Evolutionary conservation across 139 green algal genomes (phyloP).

Genomic region (Astrephomene gubernaculifera): DNA sequence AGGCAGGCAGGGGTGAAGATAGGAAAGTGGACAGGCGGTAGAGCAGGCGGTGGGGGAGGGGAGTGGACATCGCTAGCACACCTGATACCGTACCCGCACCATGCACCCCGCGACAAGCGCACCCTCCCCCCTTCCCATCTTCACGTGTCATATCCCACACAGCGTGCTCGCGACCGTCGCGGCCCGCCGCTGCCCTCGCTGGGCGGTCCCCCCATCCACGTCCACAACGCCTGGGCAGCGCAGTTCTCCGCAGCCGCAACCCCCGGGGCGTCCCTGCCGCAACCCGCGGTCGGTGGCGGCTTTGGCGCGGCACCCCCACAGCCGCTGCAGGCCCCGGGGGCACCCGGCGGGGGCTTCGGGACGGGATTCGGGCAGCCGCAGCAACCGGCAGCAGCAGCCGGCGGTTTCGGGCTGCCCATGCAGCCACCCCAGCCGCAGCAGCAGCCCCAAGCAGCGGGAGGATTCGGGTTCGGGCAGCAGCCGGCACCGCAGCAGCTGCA

Average conservation of each 20-base stretch:
- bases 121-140: neutral
- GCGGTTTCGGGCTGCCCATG: constrained; percentile 5
- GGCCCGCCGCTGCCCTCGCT: constrained; percentile 4
- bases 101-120: neutral
- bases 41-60: neutral
- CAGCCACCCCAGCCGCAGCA: neutral
- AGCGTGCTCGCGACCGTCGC: constrained; percentile 14
- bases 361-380: neutral
- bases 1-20: too few species aligned
- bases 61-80: neutral
- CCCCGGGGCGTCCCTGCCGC: neutral
- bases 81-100: neutral
- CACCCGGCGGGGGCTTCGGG: too few species aligned
- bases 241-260: neutral
- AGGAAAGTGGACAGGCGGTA: neutral
- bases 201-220: constrained; percentile 17
- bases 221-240: constrained; percentile 9
- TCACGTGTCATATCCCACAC: neutral
- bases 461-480: neutral
- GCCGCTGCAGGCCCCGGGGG: neutral
- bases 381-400: neutral
- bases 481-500: neutral
- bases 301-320: neutral
- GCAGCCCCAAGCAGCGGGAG: neutral
- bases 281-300: neutral